phyloP scores from a whole-genome alignment of 805 yeast genomes.

The Maudiozyma bulderi region DNA sequence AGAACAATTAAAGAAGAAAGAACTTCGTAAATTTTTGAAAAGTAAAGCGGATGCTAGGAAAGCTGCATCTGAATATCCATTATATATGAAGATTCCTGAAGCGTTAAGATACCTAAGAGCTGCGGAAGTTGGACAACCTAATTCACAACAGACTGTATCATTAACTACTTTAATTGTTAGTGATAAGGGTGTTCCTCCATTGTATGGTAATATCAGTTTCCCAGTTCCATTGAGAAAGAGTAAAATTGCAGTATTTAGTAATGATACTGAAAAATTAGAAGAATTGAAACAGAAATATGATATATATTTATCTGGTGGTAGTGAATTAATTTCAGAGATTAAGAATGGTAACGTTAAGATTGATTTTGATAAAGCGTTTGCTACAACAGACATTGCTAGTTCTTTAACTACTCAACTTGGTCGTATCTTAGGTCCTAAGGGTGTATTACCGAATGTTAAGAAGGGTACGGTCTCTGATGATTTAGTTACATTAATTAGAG shows the following conservation, averaged over 20 bases:
- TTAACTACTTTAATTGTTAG: constrained; percentile 55
- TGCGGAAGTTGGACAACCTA: constrained; percentile 79
- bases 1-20: constrained; percentile 29
- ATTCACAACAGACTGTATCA: constrained; percentile 59
- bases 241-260: constrained; percentile 59
- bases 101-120: constrained; percentile 81
- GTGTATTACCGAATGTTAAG: constrained; percentile 79
- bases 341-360: constrained; percentile 39
- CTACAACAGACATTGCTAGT: constrained; percentile 73
- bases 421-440: constrained; percentile 78
- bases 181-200: constrained; percentile 68
- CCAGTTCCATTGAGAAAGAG: constrained; percentile 65
- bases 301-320: constrained; percentile 62
- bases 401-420: constrained; percentile 56
- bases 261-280: constrained; percentile 41
- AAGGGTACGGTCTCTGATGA: constrained; percentile 79
- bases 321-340: constrained; percentile 56
- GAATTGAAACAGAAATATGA: constrained; percentile 46
- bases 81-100: constrained; percentile 58
- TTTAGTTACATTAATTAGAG: constrained; percentile 41
- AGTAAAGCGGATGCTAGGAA: constrained; percentile 32
- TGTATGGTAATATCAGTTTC: constrained; percentile 60
- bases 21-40: constrained; percentile 30
- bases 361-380: constrained; percentile 66
- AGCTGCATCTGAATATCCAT: constrained; percentile 43